These are phyloP conservation scores for Anthracocystis walkeri DNA, from an alignment of 1,284 basidiomycete species.

Conservation along the genomic window DNA sequence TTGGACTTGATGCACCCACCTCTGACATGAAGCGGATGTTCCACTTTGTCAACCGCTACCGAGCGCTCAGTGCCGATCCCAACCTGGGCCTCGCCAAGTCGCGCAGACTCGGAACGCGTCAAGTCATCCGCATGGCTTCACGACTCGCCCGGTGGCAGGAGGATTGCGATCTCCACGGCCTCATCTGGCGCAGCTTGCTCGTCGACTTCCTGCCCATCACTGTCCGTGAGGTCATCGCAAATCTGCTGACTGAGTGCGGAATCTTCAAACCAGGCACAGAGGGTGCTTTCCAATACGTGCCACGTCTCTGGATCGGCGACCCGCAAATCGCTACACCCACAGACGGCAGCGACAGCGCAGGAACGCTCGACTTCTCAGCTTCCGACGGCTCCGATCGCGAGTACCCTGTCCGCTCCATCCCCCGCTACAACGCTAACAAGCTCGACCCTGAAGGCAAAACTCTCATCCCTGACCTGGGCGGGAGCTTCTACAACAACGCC, in stretches of 20 bases:
- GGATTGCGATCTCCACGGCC: slow-evolving; percentile 59
- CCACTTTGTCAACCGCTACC: slow-evolving; percentile 66
- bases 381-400: slow-evolving; percentile 36
- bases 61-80: slow-evolving; percentile 58
- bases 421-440: slow-evolving; percentile 58
- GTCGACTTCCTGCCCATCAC: slow-evolving; percentile 69
- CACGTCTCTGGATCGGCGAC: slow-evolving; percentile 44
- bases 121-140: slow-evolving; percentile 67
- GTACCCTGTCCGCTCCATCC: slow-evolving; percentile 47
- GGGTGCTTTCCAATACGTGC: slow-evolving; percentile 58
- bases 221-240: slow-evolving; percentile 60
- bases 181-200: slow-evolving; percentile 67
- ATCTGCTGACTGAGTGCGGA: slow-evolving; percentile 58
- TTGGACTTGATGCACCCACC: slow-evolving; percentile 26
- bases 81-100: slow-evolving; percentile 66
- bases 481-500: slow-evolving; percentile 68
- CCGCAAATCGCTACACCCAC: slow-evolving; percentile 27
- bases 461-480: slow-evolving; percentile 65
- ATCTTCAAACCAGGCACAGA: slow-evolving; percentile 62
- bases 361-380: slow-evolving; percentile 51
- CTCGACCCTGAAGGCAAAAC: slow-evolving; percentile 66
- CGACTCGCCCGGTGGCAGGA: slow-evolving; percentile 65
- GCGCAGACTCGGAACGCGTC: slow-evolving; percentile 68
- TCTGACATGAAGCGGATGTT: slow-evolving; percentile 55
- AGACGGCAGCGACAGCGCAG: slow-evolving; percentile 15